Evolutionary conservation across 2,329 filamentous ascomycete species (phyloP).

Genomic region (Pseudogymnoascus pannorum): DNA sequence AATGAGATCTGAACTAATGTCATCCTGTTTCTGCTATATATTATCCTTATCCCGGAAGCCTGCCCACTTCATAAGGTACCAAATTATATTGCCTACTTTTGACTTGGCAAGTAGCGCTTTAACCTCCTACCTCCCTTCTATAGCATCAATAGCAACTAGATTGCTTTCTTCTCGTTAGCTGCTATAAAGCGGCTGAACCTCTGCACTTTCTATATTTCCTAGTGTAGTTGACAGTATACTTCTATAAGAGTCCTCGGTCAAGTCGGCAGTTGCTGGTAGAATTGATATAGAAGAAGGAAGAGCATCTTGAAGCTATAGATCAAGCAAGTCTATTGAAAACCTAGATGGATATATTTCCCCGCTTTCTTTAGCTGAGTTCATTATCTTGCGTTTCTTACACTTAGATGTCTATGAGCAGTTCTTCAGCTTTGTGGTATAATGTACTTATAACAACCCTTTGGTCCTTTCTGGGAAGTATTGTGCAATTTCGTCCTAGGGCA

Average conservation of each 20-base stretch:
- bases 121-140: constrained; percentile 16
- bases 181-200: background rate
- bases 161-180: background rate
- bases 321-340: constrained; percentile 16
- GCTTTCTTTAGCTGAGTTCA: background rate
- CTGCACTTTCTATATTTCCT: background rate
- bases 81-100: constrained; percentile 17
- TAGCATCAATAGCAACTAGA: background rate
- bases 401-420: background rate
- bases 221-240: background rate
- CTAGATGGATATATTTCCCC: background rate
- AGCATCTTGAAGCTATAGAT: constrained; percentile 16
- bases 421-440: background rate
- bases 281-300: constrained; percentile 13
- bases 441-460: background rate
- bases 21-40: constrained; percentile 16
- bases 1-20: constrained; percentile 15
- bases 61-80: constrained; percentile 21
- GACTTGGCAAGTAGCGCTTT: constrained; percentile 20
- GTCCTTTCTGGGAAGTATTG: background rate
- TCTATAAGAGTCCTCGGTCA: background rate
- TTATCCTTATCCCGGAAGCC: constrained; percentile 18
- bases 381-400: constrained; percentile 1
- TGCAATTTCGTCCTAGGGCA: constrained; percentile 3
- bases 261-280: constrained; percentile 10